These are phyloP conservation scores for Vicia faba DNA, from an alignment of 306 rosid species.

Conservation along the genomic window DNA sequence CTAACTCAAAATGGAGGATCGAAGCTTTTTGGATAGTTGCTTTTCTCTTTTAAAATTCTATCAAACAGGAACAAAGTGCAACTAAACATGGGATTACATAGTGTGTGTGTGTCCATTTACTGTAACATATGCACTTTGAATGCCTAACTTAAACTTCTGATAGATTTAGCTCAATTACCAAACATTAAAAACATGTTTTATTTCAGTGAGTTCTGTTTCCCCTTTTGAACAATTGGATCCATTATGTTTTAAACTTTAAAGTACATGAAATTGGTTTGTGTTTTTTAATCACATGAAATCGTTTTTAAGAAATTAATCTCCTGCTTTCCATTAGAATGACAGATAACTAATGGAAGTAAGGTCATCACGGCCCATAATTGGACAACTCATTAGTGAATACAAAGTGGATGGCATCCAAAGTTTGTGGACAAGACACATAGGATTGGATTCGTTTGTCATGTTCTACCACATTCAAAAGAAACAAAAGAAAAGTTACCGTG, in stretches of 20 bases:
- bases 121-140: constrained; percentile 8
- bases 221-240: constrained; percentile 31
- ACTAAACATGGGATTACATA: constrained; percentile 10
- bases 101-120: background rate
- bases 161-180: constrained; percentile 24
- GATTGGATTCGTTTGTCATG: constrained; percentile 49
- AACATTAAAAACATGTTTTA: constrained; percentile 31
- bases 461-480: constrained; percentile 38
- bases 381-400: constrained; percentile 54
- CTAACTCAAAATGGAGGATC: constrained; percentile 17
- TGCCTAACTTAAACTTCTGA: constrained; percentile 14
- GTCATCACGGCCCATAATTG: constrained; percentile 46
- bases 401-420: constrained; percentile 45
- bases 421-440: constrained; percentile 45
- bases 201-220: constrained; percentile 35
- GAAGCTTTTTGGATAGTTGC: constrained; percentile 7
- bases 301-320: constrained; percentile 33
- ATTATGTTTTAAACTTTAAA: constrained; percentile 22
- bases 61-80: constrained; percentile 23
- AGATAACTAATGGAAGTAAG: constrained; percentile 42
- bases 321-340: constrained; percentile 41
- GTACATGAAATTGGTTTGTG: background rate
- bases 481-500: constrained; percentile 28
- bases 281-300: background rate
- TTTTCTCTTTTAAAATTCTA: constrained; percentile 20